Percentiles rank a stretch among this genome's conserved stretches.
phyloP scores from a whole-genome alignment of 805 yeast genomes.

The Yarrowia divulgata region DNA sequence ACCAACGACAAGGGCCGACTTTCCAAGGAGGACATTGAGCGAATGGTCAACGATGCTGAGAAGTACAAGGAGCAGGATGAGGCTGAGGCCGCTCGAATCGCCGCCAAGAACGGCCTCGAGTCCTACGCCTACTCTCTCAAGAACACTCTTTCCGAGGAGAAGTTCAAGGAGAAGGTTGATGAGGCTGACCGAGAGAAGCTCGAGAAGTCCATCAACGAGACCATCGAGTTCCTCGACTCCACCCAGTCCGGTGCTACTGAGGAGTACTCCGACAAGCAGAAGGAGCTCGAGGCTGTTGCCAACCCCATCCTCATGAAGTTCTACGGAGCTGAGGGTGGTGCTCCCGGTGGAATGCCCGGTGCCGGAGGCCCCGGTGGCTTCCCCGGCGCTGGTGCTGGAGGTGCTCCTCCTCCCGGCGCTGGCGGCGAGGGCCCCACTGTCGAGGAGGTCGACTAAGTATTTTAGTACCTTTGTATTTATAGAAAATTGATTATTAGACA shows the following conservation, averaged over 20 bases:
- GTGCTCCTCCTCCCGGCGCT: slow-evolving; percentile 61
- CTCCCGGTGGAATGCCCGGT: slow-evolving; percentile 77
- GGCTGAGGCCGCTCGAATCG: slow-evolving; percentile 89
- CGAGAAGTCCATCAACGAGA: slow-evolving; percentile 81
- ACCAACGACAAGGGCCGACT: slow-evolving; percentile 99
- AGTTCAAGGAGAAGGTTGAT: slow-evolving; percentile 77
- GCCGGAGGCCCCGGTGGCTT: slow-evolving; percentile 71
- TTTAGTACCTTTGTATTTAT: slow-evolving; percentile 26
- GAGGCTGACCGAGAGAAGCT: slow-evolving; percentile 72
- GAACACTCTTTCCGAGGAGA: slow-evolving; percentile 76
- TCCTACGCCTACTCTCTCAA: slow-evolving; percentile 93
- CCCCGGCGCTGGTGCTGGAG: slow-evolving; percentile 60
- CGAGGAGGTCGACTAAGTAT: slow-evolving; percentile 48
- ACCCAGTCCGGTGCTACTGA: slow-evolving; percentile 92
- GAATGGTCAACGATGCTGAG: slow-evolving; percentile 98
- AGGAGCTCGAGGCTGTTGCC: slow-evolving; percentile 93
- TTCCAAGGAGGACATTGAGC: slow-evolving; percentile 96
- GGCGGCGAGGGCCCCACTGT: slow-evolving; percentile 74
- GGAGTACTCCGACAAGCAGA: slow-evolving; percentile 90
- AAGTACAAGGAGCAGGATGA: slow-evolving; percentile 97
- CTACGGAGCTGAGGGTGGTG: slow-evolving; percentile 88
- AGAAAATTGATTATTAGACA: slow-evolving; percentile 34
- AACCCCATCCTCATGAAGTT: slow-evolving; percentile 97
- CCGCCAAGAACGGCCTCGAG: slow-evolving; percentile 94
- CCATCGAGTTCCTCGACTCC: slow-evolving; percentile 90